Percentiles rank a stretch among this genome's conserved stretches.
Evolutionary conservation across 2,329 filamentous ascomycete genomes (phyloP).

Genomic region (Talaromyces rugulosus): DNA sequence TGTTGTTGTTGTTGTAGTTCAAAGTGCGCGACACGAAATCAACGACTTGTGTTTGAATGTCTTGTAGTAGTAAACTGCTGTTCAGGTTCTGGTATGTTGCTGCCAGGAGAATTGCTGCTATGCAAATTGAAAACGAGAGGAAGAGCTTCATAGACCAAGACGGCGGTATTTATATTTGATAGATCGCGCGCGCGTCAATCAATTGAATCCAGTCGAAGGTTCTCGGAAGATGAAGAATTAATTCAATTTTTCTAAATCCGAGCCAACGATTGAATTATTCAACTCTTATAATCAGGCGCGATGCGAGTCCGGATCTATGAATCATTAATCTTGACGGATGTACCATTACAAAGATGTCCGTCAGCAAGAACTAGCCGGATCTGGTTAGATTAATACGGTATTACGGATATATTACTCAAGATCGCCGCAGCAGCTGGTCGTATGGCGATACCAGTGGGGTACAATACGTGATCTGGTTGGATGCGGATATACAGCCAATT

Average conservation of each 20-base stretch:
- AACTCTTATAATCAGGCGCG: not conserved
- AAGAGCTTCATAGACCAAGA: constrained; percentile 30
- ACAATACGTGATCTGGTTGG: not conserved
- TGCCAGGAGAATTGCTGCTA: constrained; percentile 28
- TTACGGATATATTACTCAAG: constrained; percentile 10
- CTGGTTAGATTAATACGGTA: not conserved
- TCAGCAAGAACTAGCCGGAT: constrained; percentile 8
- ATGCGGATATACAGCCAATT: not conserved
- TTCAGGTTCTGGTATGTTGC: not conserved
- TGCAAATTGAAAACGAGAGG: constrained; percentile 34
- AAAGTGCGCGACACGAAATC: not conserved
- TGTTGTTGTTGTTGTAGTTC: not conserved
- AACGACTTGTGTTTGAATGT: constrained; percentile 1
- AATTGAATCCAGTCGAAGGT: constrained; percentile 22
- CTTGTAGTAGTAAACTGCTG: not conserved
- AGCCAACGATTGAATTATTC: not conserved
- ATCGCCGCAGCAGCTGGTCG: not conserved
- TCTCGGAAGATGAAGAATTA: constrained; percentile 1
- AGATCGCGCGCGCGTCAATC: not conserved
- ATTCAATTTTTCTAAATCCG: not conserved
- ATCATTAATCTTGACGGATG: not conserved
- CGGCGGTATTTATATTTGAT: constrained; percentile 27
- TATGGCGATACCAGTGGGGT: constrained; percentile 3
- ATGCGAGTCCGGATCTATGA: not conserved
- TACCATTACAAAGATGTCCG: constrained; percentile 13